Conservation (phyloP, 305 asterid genomes). For the Fraxinus angustifolia region DNA sequence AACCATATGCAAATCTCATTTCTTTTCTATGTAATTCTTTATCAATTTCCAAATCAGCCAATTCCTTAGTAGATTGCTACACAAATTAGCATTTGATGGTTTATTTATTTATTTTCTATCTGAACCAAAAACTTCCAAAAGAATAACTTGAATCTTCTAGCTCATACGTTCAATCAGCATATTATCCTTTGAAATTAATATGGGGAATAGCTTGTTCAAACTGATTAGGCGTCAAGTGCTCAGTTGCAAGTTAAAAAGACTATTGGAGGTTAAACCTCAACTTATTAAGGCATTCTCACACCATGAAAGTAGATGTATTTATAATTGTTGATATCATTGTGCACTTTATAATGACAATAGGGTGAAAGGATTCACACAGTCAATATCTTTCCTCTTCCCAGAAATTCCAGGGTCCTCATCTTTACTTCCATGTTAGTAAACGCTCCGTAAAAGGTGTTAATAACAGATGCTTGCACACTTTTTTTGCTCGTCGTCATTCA, state of each 20-base stretch:
- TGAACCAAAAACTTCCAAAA: neutral
- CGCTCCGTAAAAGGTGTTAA: constrained; percentile 1
- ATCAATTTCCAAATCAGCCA: neutral
- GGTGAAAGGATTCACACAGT: neutral
- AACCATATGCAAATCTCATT: neutral
- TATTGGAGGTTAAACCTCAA: neutral
- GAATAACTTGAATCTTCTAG: neutral
- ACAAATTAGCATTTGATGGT: constrained; percentile 10
- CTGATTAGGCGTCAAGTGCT: neutral
- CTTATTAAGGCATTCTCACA: neutral
- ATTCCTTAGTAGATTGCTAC: neutral
- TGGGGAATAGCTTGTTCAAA: constrained; percentile 4
- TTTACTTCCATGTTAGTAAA: neutral
- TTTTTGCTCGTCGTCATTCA: neutral
- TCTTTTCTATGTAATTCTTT: neutral
- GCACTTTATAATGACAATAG: neutral
- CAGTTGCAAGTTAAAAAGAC: neutral
- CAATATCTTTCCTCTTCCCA: neutral
- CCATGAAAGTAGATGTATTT: neutral
- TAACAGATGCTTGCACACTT: neutral
- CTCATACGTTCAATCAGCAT: neutral
- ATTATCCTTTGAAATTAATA: constrained; percentile 2
- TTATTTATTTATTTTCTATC: neutral
- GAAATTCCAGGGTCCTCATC: neutral
- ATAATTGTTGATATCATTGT: neutral